Conservation (phyloP, 2,329 filamentous ascomycete genomes). For the Xylaria sp. region DNA sequence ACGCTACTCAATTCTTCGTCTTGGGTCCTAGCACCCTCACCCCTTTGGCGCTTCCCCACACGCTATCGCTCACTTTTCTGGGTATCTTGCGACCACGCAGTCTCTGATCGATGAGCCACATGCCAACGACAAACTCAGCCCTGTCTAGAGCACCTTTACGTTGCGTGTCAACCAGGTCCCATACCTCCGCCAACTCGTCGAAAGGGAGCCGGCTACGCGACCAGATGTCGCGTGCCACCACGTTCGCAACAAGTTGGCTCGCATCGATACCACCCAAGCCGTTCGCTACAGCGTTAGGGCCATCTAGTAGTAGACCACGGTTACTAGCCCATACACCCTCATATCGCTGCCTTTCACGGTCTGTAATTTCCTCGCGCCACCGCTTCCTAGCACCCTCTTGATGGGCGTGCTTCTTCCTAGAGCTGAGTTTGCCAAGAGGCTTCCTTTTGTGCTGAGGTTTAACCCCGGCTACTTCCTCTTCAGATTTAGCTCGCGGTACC, state of each 20-base stretch:
- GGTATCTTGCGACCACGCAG: slow-evolving; percentile 84
- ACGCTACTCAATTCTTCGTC: slow-evolving; percentile 25
- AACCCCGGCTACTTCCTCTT: slow-evolving; percentile 63
- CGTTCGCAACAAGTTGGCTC: slow-evolving; percentile 69
- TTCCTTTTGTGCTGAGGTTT: slow-evolving; percentile 60
- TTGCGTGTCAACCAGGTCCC: slow-evolving; percentile 75
- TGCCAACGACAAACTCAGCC: slow-evolving; percentile 82
- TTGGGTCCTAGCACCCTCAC: slow-evolving; percentile 52
- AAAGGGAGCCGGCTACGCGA: slow-evolving; percentile 72
- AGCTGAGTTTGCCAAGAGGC: slow-evolving; percentile 59
- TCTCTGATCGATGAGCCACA: slow-evolving; percentile 85
- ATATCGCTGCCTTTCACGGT: slow-evolving; percentile 80
- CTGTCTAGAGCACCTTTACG: slow-evolving; percentile 67
- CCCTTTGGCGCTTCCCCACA: slow-evolving; percentile 76
- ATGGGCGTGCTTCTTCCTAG: slow-evolving; percentile 75
- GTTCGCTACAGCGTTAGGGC: slow-evolving; percentile 12
- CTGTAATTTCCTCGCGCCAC: slow-evolving; percentile 80
- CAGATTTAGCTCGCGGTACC: slow-evolving; percentile 60
- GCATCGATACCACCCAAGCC: slow-evolving; percentile 42
- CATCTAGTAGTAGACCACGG: slow-evolving; percentile 65
- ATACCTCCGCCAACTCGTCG: slow-evolving; percentile 79
- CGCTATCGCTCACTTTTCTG: slow-evolving; percentile 74
- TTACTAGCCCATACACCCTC: slow-evolving; percentile 89
- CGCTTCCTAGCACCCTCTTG: slow-evolving; percentile 79
- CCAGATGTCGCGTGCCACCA: slow-evolving; percentile 83